Evolutionary conservation across 805 yeast species (phyloP).

Genomic region (Helenozyma rhizophorensis): DNA sequence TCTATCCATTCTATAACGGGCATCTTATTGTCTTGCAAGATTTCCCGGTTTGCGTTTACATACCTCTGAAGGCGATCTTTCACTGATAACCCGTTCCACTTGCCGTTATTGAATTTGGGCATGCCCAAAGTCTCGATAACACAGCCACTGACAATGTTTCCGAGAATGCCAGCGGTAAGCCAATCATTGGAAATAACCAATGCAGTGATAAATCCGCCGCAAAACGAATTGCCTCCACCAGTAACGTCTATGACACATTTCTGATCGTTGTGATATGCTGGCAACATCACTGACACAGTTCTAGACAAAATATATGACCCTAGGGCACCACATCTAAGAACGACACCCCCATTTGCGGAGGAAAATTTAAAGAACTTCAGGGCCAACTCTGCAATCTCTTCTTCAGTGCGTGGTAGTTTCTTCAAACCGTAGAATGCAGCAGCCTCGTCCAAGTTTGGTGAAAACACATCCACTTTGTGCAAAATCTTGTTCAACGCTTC

Average conservation of each 20-base stretch:
- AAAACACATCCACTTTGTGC: conserved; percentile 50
- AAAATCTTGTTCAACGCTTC: conserved; percentile 32
- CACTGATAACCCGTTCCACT: conserved; percentile 60
- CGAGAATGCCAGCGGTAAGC: conserved; percentile 57
- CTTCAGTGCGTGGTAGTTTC: conserved; percentile 37
- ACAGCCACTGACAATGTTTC: conserved; percentile 73
- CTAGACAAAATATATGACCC: conserved; percentile 56
- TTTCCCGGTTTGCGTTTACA: conserved; percentile 12
- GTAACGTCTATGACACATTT: conserved; percentile 37
- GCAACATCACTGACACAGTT: conserved; percentile 43
- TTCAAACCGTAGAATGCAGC: conserved; percentile 53
- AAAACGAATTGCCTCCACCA: conserved; percentile 43
- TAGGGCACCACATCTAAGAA: conserved; percentile 69
- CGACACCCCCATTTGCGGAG: conserved; percentile 44
- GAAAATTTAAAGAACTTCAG: conserved; percentile 24
- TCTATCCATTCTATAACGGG: conserved; percentile 4
- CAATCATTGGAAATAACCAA: conserved; percentile 48
- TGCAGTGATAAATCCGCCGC: conserved; percentile 50
- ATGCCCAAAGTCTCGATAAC: conserved; percentile 80
- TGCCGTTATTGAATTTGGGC: conserved; percentile 42
- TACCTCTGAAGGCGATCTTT: conserved; percentile 43
- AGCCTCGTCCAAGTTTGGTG: conserved; percentile 87
- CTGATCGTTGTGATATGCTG: conserved; percentile 64
- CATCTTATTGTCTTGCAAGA: conserved; percentile 4
- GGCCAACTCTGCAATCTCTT: conserved; percentile 30